phyloP scores from a whole-genome alignment of 2,329 filamentous ascomycete species.

The Fusarium mundagurra region DNA sequence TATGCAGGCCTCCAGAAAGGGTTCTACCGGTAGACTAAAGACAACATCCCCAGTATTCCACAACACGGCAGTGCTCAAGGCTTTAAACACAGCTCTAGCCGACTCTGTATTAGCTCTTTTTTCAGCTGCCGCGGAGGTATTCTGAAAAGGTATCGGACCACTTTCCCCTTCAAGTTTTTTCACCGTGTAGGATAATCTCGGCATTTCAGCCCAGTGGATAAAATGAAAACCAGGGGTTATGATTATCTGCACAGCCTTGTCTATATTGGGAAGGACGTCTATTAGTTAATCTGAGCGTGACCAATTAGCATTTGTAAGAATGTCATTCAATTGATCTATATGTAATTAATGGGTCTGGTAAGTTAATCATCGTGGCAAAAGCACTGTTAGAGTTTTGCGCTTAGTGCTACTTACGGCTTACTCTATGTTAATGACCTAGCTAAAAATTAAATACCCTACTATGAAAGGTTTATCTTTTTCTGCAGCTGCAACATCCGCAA shows the following conservation, averaged over 20 bases:
- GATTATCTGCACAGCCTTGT: background rate
- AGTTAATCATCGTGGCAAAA: too few species aligned
- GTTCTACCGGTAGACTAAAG: background rate
- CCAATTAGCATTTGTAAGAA: background rate
- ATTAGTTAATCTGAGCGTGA: background rate
- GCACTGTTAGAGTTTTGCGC: background rate
- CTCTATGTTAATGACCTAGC: background rate
- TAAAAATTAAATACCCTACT: background rate
- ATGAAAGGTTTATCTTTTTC: background rate
- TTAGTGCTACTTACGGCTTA: background rate
- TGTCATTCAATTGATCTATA: background rate
- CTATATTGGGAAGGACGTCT: background rate
- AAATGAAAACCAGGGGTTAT: background rate
- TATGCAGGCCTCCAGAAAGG: background rate
- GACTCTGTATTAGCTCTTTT: background rate
- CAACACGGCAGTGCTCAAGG: background rate
- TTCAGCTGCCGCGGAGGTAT: background rate
- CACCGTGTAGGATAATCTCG: background rate
- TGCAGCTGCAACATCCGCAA: background rate
- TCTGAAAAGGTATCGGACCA: background rate
- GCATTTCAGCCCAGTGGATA: background rate
- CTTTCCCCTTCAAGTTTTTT: background rate
- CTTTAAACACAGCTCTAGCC: background rate
- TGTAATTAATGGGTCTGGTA: background rate
- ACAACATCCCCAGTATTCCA: background rate